These are phyloP conservation scores for Ilex aquifolium DNA, from an alignment of 257 asterid species.

Conservation along the genomic window DNA sequence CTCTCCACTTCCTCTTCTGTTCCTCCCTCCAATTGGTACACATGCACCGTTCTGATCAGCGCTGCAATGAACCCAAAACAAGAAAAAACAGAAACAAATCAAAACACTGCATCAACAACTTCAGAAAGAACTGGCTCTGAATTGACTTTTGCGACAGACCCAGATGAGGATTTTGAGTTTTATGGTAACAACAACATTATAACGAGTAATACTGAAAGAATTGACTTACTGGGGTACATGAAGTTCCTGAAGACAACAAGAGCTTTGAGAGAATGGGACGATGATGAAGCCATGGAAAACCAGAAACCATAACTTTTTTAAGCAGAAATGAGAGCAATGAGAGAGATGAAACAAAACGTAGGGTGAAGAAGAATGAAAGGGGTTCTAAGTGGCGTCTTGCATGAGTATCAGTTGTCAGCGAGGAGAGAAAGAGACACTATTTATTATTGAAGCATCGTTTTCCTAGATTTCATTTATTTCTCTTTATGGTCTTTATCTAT, in stretches of 20 bases:
- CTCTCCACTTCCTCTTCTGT: conserved; percentile 22
- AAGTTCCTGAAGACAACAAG: conserved; percentile 26
- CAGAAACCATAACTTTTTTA: neutral
- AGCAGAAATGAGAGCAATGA: neutral
- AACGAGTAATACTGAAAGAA: neutral
- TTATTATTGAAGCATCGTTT: no score
- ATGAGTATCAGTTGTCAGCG: conserved; percentile 26
- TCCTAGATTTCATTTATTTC: no score
- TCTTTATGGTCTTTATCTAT: no score
- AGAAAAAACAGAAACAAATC: neutral
- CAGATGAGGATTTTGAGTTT: conserved; percentile 4
- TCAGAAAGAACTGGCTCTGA: neutral
- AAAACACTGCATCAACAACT: neutral
- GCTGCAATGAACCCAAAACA: conserved; percentile 10
- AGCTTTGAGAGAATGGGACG: conserved; percentile 17
- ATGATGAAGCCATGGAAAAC: conserved; percentile 19
- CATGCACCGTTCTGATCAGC: conserved; percentile 25
- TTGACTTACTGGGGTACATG: conserved; percentile 9
- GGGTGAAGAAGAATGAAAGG: conserved; percentile 1
- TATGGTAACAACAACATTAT: neutral
- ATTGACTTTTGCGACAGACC: neutral
- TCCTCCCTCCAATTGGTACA: conserved; percentile 15
- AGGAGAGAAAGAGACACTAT: conserved; percentile 3
- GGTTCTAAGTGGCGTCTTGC: conserved; percentile 8
- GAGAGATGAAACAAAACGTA: neutral